Conservation (phyloP, 345 rosid species). For the Brassica rapa region DNA sequence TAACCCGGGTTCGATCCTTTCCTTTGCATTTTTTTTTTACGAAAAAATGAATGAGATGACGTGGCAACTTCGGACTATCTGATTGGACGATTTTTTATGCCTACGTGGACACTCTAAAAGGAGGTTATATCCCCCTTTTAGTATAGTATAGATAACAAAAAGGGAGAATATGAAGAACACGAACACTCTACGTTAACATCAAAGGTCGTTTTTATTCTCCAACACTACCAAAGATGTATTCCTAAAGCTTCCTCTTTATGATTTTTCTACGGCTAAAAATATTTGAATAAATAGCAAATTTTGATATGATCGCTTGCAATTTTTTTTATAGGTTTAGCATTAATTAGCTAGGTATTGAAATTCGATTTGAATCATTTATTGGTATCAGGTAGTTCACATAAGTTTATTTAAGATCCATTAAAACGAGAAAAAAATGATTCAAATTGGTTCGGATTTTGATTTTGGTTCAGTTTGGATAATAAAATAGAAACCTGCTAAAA, state of each 20-base stretch:
- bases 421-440: neutral
- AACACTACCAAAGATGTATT: constrained; percentile 20
- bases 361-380: neutral
- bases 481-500: neutral
- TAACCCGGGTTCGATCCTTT: too few relatives aligned
- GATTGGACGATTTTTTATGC: too few relatives aligned
- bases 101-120: too few relatives aligned
- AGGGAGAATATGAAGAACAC: constrained; percentile 12
- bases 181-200: constrained; percentile 28
- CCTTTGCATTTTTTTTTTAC: too few relatives aligned
- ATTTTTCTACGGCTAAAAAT: constrained; percentile 1
- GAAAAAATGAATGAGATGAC: too few relatives aligned
- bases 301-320: neutral
- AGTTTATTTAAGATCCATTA: neutral
- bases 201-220: constrained; percentile 24
- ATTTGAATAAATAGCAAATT: neutral
- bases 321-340: neutral
- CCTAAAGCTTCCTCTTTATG: constrained; percentile 22
- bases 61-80: too few relatives aligned
- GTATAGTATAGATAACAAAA: neutral
- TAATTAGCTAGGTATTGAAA: neutral
- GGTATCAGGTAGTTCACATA: neutral
- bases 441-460: neutral
- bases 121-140: too few relatives aligned
- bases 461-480: neutral